A percentile compares a stretch with the other conserved stretches of the same genome.
Evolutionary conservation across 305 asterid genomes (phyloP).

Genomic region (Plantago rigida): DNA sequence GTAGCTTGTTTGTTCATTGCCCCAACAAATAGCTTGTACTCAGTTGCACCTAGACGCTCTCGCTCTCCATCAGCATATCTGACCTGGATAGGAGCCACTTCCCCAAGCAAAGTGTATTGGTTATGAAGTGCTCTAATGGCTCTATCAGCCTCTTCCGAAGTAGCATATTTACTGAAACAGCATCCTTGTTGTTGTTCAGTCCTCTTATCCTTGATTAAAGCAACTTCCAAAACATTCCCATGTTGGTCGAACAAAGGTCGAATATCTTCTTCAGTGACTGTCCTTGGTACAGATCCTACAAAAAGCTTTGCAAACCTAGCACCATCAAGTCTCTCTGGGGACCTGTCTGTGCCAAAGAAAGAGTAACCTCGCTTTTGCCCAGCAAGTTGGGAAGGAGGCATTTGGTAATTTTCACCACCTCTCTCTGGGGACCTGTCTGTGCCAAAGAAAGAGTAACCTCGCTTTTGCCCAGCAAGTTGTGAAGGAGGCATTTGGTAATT

Average conservation of each 20-base stretch:
- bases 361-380: conserved; percentile 77
- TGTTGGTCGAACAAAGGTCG: conserved; percentile 81
- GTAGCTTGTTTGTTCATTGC: conserved; percentile 81
- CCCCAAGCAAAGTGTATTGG: conserved; percentile 86
- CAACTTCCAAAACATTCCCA: conserved; percentile 85
- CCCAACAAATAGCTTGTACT: conserved; percentile 87
- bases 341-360: conserved; percentile 42
- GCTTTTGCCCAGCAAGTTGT: no score
- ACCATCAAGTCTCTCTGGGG: conserved; percentile 65
- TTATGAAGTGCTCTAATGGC: conserved; percentile 87
- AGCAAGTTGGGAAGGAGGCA: conserved; percentile 40
- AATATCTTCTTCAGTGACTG: conserved; percentile 72
- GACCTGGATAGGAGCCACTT: conserved; percentile 87
- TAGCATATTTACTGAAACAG: conserved; percentile 87
- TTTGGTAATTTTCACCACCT: conserved; percentile 30
- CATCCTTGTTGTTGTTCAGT: conserved; percentile 98
- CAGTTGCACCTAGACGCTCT: conserved; percentile 92
- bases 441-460: no score
- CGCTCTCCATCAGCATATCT: conserved; percentile 99
- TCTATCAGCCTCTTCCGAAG: conserved; percentile 87
- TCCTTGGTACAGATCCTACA: conserved; percentile 92
- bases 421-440: no score
- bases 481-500: no score
- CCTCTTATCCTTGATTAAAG: conserved; percentile 84
- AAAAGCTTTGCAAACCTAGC: conserved; percentile 70